phyloP scores from a whole-genome alignment of 345 rosid genomes.

The Diplotaxis tenuifolia region DNA sequence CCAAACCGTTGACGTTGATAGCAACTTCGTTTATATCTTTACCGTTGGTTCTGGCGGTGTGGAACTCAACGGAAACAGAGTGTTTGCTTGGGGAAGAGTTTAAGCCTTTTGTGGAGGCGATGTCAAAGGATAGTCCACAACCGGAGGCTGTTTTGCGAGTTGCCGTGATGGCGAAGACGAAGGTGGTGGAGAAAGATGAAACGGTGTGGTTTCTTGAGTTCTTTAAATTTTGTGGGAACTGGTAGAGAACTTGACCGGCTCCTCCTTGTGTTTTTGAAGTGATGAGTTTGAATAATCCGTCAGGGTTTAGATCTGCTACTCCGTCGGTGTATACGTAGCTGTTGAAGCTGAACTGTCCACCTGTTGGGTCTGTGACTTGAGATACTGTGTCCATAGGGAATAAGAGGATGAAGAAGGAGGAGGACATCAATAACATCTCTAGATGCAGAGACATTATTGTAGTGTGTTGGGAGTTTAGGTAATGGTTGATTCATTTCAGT shows the following conservation, averaged over 20 bases:
- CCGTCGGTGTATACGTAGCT: constrained; percentile 24
- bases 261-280: constrained; percentile 36
- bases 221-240: constrained; percentile 22
- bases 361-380: constrained; percentile 20
- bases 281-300: constrained; percentile 28
- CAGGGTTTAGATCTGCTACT: constrained; percentile 18
- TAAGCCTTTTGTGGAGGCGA: constrained; percentile 4
- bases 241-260: constrained; percentile 31
- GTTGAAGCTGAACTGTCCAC: constrained; percentile 30
- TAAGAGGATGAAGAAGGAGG: neutral
- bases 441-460: constrained; percentile 10
- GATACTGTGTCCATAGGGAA: neutral
- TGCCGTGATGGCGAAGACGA: constrained; percentile 17
- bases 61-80: constrained; percentile 43
- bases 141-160: constrained; percentile 20
- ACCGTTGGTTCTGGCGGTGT: constrained; percentile 14
- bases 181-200: constrained; percentile 27
- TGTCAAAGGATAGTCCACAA: constrained; percentile 28
- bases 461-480: neutral
- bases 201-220: constrained; percentile 17
- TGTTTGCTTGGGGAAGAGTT: neutral
- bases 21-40: constrained; percentile 48
- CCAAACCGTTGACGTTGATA: constrained; percentile 52
- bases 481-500: neutral
- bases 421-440: neutral